Evolutionary conservation across 129 eudicot species (phyloP).

Genomic region (Kitagawia praeruptora): DNA sequence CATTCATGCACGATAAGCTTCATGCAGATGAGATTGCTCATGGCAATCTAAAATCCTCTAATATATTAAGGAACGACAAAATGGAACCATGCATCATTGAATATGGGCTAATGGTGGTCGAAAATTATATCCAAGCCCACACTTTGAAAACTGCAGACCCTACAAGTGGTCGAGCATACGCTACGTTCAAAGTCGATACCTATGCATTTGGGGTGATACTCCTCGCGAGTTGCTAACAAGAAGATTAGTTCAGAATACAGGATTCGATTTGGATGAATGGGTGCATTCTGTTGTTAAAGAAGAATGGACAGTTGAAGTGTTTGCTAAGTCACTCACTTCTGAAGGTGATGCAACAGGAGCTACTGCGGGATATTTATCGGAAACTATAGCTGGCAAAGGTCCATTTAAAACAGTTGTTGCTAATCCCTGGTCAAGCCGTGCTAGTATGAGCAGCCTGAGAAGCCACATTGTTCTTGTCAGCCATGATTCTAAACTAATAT

Average conservation of each 20-base stretch:
- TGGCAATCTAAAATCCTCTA: slow-evolving; percentile 74
- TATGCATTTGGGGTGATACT: slow-evolving; percentile 58
- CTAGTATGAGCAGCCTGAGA: too few relatives aligned
- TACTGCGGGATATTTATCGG: too few relatives aligned
- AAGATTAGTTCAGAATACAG: slow-evolving; percentile 43
- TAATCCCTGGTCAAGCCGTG: too few relatives aligned
- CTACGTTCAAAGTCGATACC: slow-evolving; percentile 33
- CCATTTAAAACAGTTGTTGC: too few relatives aligned
- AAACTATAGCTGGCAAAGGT: too few relatives aligned
- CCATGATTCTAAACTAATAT: too few relatives aligned
- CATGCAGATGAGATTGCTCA: slow-evolving; percentile 47
- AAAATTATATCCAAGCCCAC: slow-evolving; percentile 22
- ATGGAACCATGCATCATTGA: slow-evolving; percentile 60
- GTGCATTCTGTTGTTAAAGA: slow-evolving; percentile 65
- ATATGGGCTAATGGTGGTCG: slow-evolving; percentile 57
- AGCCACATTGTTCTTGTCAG: too few relatives aligned
- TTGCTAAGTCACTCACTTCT: slow-evolving; percentile 42
- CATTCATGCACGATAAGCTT: slow-evolving; percentile 60
- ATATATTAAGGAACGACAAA: slow-evolving; percentile 40
- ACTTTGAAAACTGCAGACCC: slow-evolving; percentile 10
- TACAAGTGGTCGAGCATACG: slow-evolving; percentile 12
- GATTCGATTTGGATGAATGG: slow-evolving; percentile 58
- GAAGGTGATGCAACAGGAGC: too few relatives aligned
- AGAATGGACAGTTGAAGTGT: slow-evolving; percentile 74
- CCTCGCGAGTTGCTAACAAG: slow-evolving; percentile 68